A percentile compares a stretch with the other conserved stretches of the same genome.
These are phyloP conservation scores for Rhododendron ovatum DNA, from an alignment of 148 eudicot species.

Conservation along the genomic window DNA sequence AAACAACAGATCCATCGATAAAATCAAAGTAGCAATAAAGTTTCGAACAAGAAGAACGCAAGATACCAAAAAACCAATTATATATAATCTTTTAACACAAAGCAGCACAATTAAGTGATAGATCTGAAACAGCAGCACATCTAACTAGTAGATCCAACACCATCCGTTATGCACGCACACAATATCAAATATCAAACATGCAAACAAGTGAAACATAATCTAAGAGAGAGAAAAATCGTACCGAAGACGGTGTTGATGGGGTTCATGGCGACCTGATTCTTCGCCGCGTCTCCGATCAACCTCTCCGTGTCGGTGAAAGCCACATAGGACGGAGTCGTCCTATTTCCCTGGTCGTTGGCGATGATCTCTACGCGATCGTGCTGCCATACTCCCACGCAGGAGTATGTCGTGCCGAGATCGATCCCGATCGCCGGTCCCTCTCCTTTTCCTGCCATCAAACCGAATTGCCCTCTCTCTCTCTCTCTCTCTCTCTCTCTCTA, in stretches of 20 bases:
- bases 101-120: not conserved
- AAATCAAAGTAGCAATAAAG: not conserved
- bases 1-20: not conserved
- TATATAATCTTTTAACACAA: too few relatives aligned
- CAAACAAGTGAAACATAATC: not conserved
- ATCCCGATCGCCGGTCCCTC: constrained; percentile 33
- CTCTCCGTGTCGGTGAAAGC: constrained; percentile 35
- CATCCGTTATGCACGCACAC: too few relatives aligned
- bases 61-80: not conserved
- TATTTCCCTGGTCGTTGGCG: constrained; percentile 40
- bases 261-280: constrained; percentile 44
- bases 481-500: not conserved
- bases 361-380: constrained; percentile 41
- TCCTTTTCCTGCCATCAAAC: constrained; percentile 31
- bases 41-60: not conserved
- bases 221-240: constrained; percentile 9
- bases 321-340: constrained; percentile 41
- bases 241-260: constrained; percentile 40
- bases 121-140: not conserved
- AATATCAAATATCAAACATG: too few relatives aligned
- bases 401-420: constrained; percentile 42
- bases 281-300: constrained; percentile 32
- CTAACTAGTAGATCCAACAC: not conserved
- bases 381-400: constrained; percentile 43
- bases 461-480: not conserved